phyloP scores from a whole-genome alignment of 306 rosid genomes.

The Spatholobus suberectus region DNA sequence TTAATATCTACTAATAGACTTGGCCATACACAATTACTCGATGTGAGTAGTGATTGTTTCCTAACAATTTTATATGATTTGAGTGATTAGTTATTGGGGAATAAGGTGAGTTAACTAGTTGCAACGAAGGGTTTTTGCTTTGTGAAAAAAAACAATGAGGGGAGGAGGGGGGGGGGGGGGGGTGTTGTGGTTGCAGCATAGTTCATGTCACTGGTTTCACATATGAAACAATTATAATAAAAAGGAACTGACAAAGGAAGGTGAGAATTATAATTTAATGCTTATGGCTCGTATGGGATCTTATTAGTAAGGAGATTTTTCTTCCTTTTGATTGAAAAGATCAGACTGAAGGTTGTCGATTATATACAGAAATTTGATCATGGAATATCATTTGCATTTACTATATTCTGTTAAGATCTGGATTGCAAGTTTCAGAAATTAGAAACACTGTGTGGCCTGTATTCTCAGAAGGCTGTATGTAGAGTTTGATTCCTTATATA shows the following conservation, averaged over 20 bases:
- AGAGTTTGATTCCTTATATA: no score
- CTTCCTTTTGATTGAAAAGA: not conserved
- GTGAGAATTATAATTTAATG: no score
- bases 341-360: not conserved
- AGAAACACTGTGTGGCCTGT: no score
- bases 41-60: slow-evolving; percentile 8
- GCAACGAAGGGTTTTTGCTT: not conserved
- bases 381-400: slow-evolving; percentile 10
- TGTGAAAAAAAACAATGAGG: no score
- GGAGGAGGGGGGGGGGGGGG: not conserved
- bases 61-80: not conserved
- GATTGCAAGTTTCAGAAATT: not conserved
- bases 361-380: not conserved
- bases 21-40: not conserved
- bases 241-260: no score
- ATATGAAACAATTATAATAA: not conserved
- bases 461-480: no score
- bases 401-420: not conserved
- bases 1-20: slow-evolving; percentile 7
- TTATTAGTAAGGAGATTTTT: slow-evolving; percentile 15
- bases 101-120: not conserved
- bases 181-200: not conserved
- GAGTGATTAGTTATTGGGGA: slow-evolving; percentile 21
- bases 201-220: slow-evolving; percentile 7
- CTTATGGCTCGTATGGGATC: not conserved